A percentile compares a stretch with the other conserved stretches of the same genome.
These are phyloP conservation scores for Paspalum vaginatum DNA, from an alignment of 176 grass and related monocot species.

Conservation along the genomic window DNA sequence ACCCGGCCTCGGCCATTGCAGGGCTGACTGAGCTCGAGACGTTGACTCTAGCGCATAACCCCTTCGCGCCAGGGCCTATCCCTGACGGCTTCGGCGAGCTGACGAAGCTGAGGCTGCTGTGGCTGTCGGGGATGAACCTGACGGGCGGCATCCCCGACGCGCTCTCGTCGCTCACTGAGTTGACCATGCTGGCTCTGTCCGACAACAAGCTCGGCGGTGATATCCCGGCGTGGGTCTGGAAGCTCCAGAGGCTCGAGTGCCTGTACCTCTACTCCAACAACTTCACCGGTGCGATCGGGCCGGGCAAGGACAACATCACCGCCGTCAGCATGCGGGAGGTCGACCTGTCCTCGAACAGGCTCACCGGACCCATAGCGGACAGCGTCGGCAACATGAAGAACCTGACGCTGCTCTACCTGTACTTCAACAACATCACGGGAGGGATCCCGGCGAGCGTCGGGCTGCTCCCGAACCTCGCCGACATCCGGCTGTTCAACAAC, in stretches of 20 bases:
- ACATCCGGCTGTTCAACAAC: constrained; percentile 62
- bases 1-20: constrained; percentile 16
- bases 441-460: constrained; percentile 57
- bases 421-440: constrained; percentile 57
- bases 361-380: constrained; percentile 51
- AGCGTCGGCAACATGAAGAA: constrained; percentile 47
- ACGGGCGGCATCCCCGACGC: constrained; percentile 20
- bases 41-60: constrained; percentile 33
- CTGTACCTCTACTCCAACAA: constrained; percentile 27
- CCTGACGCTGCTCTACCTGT: constrained; percentile 43
- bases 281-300: constrained; percentile 7
- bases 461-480: constrained; percentile 35
- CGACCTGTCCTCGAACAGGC: constrained; percentile 45
- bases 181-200: constrained; percentile 10
- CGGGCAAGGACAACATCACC: not conserved
- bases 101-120: constrained; percentile 14
- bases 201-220: not conserved
- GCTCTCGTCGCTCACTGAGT: not conserved
- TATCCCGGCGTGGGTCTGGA: constrained; percentile 41
- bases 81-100: constrained; percentile 20
- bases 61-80: constrained; percentile 10
- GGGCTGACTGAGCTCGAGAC: constrained; percentile 25
- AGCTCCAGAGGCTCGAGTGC: constrained; percentile 14
- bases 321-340: constrained; percentile 10
- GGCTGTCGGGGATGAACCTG: constrained; percentile 29